Percentiles rank a stretch among this genome's conserved stretches.
phyloP scores from a whole-genome alignment of 805 yeast species.

The Kodamaea hsintzibuensis region DNA sequence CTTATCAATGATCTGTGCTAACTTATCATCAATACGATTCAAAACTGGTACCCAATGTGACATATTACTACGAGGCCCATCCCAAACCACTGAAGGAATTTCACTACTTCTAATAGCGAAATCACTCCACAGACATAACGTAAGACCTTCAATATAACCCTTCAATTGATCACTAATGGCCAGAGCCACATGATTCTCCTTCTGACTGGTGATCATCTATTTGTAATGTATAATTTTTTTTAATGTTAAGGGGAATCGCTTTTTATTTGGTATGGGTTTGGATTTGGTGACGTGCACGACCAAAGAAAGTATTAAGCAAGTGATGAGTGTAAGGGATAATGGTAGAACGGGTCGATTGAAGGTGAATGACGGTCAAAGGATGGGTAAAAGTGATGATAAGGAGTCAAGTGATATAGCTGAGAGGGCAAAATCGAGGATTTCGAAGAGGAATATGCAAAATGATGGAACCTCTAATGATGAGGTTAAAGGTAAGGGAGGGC shows the following conservation, averaged over 20 bases:
- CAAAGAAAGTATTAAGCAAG: neutral
- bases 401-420: neutral
- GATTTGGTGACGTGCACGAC: neutral
- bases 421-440: neutral
- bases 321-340: neutral
- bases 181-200: conserved; percentile 7
- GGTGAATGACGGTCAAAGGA: neutral
- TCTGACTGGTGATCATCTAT: conserved; percentile 7
- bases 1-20: conserved; percentile 53
- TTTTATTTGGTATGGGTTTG: neutral
- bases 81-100: conserved; percentile 41
- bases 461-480: neutral
- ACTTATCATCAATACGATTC: conserved; percentile 69
- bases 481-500: conserved; percentile 23
- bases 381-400: neutral
- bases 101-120: conserved; percentile 8
- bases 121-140: conserved; percentile 35
- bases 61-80: conserved; percentile 65
- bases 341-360: neutral
- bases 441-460: neutral
- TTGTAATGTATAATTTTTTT: neutral
- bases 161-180: conserved; percentile 15
- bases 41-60: conserved; percentile 76
- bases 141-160: conserved; percentile 38
- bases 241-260: neutral